Percentiles rank a stretch among this genome's conserved stretches.
Evolutionary conservation across 1,139 yeast species (phyloP).

Genomic region (Hansenula sp.): DNA sequence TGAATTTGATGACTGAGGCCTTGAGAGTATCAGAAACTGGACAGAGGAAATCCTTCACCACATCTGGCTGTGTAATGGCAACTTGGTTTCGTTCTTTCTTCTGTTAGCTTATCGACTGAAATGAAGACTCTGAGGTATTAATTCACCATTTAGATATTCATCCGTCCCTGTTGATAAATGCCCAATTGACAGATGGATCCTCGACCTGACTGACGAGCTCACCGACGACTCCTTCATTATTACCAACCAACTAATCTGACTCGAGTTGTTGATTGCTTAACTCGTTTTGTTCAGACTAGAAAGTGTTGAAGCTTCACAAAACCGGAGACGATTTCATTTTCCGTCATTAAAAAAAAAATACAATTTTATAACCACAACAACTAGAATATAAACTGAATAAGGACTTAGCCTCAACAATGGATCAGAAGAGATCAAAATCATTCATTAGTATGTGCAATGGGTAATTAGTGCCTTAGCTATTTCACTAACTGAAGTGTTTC

Average conservation of each 20-base stretch:
- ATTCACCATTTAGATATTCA: not conserved
- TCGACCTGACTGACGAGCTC: not conserved
- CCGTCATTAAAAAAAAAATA: too few species aligned
- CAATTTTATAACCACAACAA: not conserved
- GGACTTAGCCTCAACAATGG: slow-evolving; percentile 6
- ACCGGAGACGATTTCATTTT: too few species aligned
- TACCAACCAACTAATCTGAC: too few species aligned
- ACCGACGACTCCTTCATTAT: too few species aligned
- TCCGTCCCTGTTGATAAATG: not conserved
- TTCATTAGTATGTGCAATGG: slow-evolving; percentile 24
- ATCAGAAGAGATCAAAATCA: slow-evolving; percentile 23
- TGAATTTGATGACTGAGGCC: slow-evolving; percentile 26
- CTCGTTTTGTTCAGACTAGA: too few species aligned
- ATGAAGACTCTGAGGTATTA: not conserved
- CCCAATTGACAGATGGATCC: not conserved
- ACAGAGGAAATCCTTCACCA: slow-evolving; percentile 36
- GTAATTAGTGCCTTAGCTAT: too few species aligned
- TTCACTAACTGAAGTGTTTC: not conserved
- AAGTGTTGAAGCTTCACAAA: too few species aligned
- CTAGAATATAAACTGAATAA: not conserved
- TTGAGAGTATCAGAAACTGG: slow-evolving; percentile 28
- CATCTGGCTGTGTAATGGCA: slow-evolving; percentile 42
- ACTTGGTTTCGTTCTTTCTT: slow-evolving; percentile 29
- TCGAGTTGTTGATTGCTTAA: too few species aligned
- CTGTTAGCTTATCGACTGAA: too few species aligned